phyloP scores from a whole-genome alignment of 495 filamentous ascomycete genomes.

The Hapsidospora chrysogenum region DNA sequence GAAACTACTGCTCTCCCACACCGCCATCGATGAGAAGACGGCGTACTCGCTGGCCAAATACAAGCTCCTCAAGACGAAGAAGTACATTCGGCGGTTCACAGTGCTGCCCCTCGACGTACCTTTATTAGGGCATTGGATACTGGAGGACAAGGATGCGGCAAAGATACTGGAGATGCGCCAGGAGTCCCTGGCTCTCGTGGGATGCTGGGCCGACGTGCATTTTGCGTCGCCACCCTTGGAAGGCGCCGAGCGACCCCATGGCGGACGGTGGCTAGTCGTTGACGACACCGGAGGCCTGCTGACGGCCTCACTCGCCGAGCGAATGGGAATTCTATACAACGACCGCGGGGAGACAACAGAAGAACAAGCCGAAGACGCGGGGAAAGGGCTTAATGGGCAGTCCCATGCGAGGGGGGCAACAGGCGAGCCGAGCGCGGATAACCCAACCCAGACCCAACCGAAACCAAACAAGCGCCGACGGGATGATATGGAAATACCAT shows the following conservation, averaged over 20 bases:
- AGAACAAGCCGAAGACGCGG: background rate
- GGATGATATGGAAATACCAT: slow-evolving; percentile 20
- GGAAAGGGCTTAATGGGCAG: too few species aligned
- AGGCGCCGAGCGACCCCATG: slow-evolving; percentile 13
- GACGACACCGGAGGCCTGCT: slow-evolving; percentile 84
- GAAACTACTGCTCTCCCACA: slow-evolving; percentile 71
- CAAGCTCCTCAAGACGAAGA: slow-evolving; percentile 79
- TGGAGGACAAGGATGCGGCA: slow-evolving; percentile 57
- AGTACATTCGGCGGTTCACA: slow-evolving; percentile 78
- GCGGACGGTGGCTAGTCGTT: slow-evolving; percentile 69
- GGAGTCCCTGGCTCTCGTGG: slow-evolving; percentile 57
- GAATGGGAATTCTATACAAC: slow-evolving; percentile 66
- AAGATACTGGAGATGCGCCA: slow-evolving; percentile 82
- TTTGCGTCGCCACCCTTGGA: slow-evolving; percentile 7
- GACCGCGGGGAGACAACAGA: slow-evolving; percentile 5
- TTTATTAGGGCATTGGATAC: slow-evolving; percentile 50
- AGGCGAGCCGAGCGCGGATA: background rate
- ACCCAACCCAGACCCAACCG: background rate
- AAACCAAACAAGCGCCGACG: slow-evolving; percentile 12
- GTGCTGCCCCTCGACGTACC: slow-evolving; percentile 68
- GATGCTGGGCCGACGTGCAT: slow-evolving; percentile 35
- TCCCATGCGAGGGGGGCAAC: too few species aligned
- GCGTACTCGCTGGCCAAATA: slow-evolving; percentile 89
- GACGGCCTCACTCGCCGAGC: slow-evolving; percentile 76
- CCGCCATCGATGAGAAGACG: slow-evolving; percentile 82